These are phyloP conservation scores for Apophysomyces trapeziformis DNA, from an alignment of 371 early-diverging fungal genomes.

Conservation along the genomic window DNA sequence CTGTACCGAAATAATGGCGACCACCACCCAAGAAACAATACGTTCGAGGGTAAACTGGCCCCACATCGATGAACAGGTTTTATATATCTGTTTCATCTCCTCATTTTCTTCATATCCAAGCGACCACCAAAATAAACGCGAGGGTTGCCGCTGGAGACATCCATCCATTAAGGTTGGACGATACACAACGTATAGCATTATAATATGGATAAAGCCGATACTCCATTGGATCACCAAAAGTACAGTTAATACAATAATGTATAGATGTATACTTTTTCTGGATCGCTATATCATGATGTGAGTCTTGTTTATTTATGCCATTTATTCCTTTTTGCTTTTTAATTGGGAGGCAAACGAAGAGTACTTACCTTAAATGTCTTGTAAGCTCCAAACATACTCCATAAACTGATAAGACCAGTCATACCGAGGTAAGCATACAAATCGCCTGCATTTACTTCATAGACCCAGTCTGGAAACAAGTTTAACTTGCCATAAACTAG, in stretches of 20 bases:
- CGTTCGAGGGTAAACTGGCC: slow-evolving; percentile 16
- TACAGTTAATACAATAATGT: neutral
- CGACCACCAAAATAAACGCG: slow-evolving; percentile 21
- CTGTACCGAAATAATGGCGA: slow-evolving; percentile 11
- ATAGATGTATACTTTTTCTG: neutral
- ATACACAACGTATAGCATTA: slow-evolving; percentile 20
- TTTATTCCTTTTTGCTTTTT: neutral
- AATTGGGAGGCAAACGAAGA: neutral
- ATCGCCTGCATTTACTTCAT: slow-evolving; percentile 14
- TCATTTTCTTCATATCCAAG: slow-evolving; percentile 18
- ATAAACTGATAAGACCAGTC: slow-evolving; percentile 14
- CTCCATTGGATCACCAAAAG: slow-evolving; percentile 13
- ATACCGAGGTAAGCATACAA: slow-evolving; percentile 22
- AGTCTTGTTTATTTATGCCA: too few relatives aligned
- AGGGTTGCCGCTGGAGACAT: slow-evolving; percentile 6
- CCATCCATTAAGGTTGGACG: slow-evolving; percentile 6
- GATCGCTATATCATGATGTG: neutral
- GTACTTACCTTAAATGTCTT: neutral
- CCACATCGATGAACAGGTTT: slow-evolving; percentile 12
- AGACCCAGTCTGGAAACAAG: slow-evolving; percentile 16
- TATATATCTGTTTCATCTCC: neutral
- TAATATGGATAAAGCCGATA: slow-evolving; percentile 19
- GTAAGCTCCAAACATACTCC: slow-evolving; percentile 20
- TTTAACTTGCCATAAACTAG: neutral
- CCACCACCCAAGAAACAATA: slow-evolving; percentile 20